These are phyloP conservation scores for Cercospora sp. DNA, from an alignment of 2,329 filamentous ascomycete genomes.

Conservation along the genomic window DNA sequence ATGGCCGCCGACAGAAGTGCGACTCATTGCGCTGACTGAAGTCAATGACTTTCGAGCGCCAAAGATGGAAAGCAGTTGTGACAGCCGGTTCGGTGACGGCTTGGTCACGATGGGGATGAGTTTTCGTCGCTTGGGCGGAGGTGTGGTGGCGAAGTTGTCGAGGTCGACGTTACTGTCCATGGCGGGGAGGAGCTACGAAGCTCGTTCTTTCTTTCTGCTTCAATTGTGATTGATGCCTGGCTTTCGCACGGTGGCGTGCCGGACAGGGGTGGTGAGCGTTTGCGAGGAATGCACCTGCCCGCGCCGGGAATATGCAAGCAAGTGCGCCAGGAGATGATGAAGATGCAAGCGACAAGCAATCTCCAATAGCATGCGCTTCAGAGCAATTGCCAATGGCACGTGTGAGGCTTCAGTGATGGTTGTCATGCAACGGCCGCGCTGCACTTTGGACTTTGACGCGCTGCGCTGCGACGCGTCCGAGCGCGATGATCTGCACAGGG, in stretches of 20 bases:
- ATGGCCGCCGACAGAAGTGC: conserved; percentile 17
- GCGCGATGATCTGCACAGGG: neutral
- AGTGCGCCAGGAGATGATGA: neutral
- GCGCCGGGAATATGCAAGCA: neutral
- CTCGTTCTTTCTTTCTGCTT: neutral
- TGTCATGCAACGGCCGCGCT: neutral
- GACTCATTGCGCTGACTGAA: conserved; percentile 32
- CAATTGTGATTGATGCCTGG: neutral
- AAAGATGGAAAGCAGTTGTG: conserved; percentile 34
- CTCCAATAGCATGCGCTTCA: too few relatives aligned
- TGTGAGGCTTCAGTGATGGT: neutral
- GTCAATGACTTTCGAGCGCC: conserved; percentile 30
- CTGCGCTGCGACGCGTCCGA: neutral
- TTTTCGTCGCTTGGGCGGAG: conserved; percentile 30
- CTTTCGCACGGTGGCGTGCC: neutral
- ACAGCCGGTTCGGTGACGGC: conserved; percentile 19
- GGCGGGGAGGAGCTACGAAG: neutral
- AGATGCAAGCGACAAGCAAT: too few relatives aligned
- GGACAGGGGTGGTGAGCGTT: neutral
- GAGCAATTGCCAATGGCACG: neutral
- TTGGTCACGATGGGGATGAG: conserved; percentile 21
- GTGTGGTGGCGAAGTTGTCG: conserved; percentile 9
- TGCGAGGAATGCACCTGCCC: neutral
- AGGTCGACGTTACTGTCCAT: neutral
- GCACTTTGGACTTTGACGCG: neutral